phyloP scores from a whole-genome alignment of 2,329 filamentous ascomycete genomes.

The Dryadomyces quercus-mongolicae region DNA sequence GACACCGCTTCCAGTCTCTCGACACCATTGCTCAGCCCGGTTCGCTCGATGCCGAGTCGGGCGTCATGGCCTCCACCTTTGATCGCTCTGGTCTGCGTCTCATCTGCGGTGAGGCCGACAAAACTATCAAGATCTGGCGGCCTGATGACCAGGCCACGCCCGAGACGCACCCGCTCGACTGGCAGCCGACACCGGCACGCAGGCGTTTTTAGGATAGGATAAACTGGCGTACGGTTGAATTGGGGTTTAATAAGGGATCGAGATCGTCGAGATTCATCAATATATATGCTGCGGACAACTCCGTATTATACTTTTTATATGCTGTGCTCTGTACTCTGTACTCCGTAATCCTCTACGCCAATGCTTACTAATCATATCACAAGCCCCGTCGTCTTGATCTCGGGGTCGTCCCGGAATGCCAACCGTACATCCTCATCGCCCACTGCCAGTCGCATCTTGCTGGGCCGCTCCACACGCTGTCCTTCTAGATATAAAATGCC shows the following conservation, averaged over 20 bases:
- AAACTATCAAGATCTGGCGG: conserved; percentile 98
- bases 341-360: neutral
- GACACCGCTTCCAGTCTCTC: conserved; percentile 77
- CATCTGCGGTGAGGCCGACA: conserved; percentile 92
- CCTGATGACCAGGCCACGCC: conserved; percentile 82
- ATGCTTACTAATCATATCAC: conserved; percentile 10
- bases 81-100: conserved; percentile 79
- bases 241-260: neutral
- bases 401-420: conserved; percentile 77
- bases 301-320: no score
- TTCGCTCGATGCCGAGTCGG: conserved; percentile 84
- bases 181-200: conserved; percentile 71
- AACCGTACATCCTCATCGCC: conserved; percentile 84
- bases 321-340: neutral
- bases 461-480: conserved; percentile 69
- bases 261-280: neutral
- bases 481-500: conserved; percentile 79
- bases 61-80: conserved; percentile 89
- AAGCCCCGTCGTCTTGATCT: conserved; percentile 71
- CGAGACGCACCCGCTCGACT: conserved; percentile 83
- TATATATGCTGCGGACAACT: neutral
- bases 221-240: neutral
- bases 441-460: conserved; percentile 74
- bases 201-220: conserved; percentile 51
- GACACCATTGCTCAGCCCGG: conserved; percentile 92